phyloP scores from a whole-genome alignment of 176 grass and related monocot genomes.

The Sorghum bicolor region DNA sequence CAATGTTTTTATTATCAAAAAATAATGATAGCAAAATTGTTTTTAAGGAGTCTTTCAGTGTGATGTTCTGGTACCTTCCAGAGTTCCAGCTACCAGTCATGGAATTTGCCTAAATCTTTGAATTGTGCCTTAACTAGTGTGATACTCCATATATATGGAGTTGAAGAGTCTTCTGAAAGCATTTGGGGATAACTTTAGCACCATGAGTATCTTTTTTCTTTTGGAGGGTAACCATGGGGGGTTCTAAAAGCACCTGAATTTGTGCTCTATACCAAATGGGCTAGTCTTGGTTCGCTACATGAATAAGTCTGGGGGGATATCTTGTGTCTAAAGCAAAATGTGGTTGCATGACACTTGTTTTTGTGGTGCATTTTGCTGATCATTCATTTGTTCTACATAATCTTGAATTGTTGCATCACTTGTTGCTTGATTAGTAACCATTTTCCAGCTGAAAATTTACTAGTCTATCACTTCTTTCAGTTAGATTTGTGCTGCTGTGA shows the following conservation, averaged over 20 bases:
- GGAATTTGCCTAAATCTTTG: background rate
- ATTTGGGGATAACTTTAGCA: background rate
- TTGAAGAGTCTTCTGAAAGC: conserved; percentile 5
- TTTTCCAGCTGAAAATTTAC: background rate
- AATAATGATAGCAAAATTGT: background rate
- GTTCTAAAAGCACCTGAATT: background rate
- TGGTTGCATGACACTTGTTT: background rate
- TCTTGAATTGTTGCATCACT: background rate
- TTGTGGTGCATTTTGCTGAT: background rate
- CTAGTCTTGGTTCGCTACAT: background rate
- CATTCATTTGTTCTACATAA: background rate
- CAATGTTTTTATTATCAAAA: background rate
- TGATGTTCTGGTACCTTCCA: background rate
- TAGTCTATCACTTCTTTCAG: background rate
- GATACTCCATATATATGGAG: background rate
- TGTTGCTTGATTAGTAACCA: background rate
- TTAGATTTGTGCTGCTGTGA: background rate
- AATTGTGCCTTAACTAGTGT: background rate
- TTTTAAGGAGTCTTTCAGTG: background rate
- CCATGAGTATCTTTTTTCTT: background rate
- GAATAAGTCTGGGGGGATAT: background rate
- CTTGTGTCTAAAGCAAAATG: background rate
- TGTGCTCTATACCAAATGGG: background rate
- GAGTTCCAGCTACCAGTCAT: background rate
- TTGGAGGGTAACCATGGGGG: background rate